phyloP scores from a whole-genome alignment of 257 asterid species.

The Parsonsia alboflavescens region DNA sequence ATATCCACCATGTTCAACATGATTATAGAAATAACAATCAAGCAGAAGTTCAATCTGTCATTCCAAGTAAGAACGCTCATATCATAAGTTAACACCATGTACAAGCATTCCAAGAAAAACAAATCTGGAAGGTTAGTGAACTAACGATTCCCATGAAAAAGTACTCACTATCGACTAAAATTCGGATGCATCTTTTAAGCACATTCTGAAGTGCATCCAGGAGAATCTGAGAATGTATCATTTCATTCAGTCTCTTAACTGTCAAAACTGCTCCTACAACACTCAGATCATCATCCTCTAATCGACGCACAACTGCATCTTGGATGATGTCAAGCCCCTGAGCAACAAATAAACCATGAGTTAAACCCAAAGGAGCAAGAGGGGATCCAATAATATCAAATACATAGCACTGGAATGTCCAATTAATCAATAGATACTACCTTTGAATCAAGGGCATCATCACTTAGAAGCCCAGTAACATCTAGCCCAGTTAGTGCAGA shows the following conservation, averaged over 20 bases:
- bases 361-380: constrained; percentile 4
- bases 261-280: constrained; percentile 72
- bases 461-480: constrained; percentile 40
- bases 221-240: constrained; percentile 42
- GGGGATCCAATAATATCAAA: neutral
- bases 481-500: constrained; percentile 58
- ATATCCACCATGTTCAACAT: constrained; percentile 10
- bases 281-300: constrained; percentile 70
- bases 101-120: neutral
- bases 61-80: neutral
- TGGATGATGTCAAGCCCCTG: constrained; percentile 70
- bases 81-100: neutral
- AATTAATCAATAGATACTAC: constrained; percentile 25
- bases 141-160: neutral
- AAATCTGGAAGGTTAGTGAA: neutral
- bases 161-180: constrained; percentile 57
- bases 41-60: neutral
- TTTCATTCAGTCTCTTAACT: constrained; percentile 44
- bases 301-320: constrained; percentile 68
- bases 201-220: constrained; percentile 50
- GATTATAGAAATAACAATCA: neutral
- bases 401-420: neutral
- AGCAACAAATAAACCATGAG: constrained; percentile 14
- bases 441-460: constrained; percentile 58
- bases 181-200: constrained; percentile 54